phyloP scores from a whole-genome alignment of 441 rosid genomes.

The Populus hybrid region DNA sequence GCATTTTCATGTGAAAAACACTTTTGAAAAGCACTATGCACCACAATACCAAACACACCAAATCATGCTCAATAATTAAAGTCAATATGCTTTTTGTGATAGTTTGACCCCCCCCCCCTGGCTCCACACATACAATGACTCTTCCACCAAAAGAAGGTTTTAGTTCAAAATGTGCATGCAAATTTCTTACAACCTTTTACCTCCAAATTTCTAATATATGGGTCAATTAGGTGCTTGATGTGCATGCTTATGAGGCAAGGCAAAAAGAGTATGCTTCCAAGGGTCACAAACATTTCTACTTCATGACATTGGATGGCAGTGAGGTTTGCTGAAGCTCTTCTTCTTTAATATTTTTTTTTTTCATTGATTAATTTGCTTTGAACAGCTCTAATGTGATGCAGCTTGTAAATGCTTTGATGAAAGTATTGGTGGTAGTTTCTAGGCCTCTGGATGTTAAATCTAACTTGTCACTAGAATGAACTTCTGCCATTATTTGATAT shows the following conservation, averaged over 20 bases:
- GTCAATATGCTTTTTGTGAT: no score
- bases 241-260: conserved; percentile 75
- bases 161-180: background rate
- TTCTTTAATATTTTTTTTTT: background rate
- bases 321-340: conserved; percentile 55
- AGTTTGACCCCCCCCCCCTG: no score
- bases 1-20: no score
- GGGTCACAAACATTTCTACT: conserved; percentile 98
- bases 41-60: no score
- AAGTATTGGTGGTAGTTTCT: background rate
- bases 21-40: no score
- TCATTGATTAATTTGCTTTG: background rate
- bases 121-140: no score
- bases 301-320: conserved; percentile 95
- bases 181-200: background rate
- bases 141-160: no score
- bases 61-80: no score
- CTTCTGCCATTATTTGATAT: background rate
- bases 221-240: conserved; percentile 82
- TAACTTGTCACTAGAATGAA: background rate
- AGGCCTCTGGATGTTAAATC: background rate
- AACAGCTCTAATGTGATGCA: background rate
- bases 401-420: conserved; percentile 2
- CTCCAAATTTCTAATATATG: conserved; percentile 10
- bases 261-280: conserved; percentile 84